Base-by-base conservation (phyloP, 257 asterid species). In the Leptodermis oblonga region DNA sequence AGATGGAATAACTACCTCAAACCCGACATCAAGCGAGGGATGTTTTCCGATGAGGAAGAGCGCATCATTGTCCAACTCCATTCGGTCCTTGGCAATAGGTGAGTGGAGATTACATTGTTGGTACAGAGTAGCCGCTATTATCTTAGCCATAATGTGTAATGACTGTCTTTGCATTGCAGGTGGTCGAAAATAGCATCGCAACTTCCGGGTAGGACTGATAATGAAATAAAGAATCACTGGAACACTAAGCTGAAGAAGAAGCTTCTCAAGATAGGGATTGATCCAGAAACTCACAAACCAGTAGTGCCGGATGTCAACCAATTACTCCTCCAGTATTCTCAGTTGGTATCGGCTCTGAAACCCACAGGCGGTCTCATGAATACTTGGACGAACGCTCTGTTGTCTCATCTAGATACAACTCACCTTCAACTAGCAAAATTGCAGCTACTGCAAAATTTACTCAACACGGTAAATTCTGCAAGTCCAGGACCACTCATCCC, bases 1-100 rank as follows among this genome's bases (percentile, higher is more conserved):
- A 61, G 88, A 20, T 83, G 87, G 87, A 77, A 74, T 12, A 83
- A 83, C 41, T 83, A 83, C 23, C 85, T 83, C 60, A 70, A 82
- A 5, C 87, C 87, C 6, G 83, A 80, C 56, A 83, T 83, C 15
- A 83, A 73, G 51, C 67, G 85, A 3, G 88, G 88, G 5, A 71
- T 65, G 67, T 83, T 83, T 71, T 70, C 88, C 0, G 70, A 55
- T 0, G 70, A 83, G 11, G 88, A 83, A 58, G 79, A 80, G n/a
- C 82, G 70, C 4, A 58, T 71, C 60, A 80, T 83, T 66, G 65
- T 83, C 73, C 17, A 78, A 51, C 82, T 80, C 70, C 88, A 83
- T 39, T 70, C 83, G 3, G 6, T 74, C 54, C 79, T 78, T 42
- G 88, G 88, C 22, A 83, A 83, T 48, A 83, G 73, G 85, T 83